Base-by-base conservation (phyloP, 768 basidiomycete genomes). In the Nevesoporus exiguus region DNA sequence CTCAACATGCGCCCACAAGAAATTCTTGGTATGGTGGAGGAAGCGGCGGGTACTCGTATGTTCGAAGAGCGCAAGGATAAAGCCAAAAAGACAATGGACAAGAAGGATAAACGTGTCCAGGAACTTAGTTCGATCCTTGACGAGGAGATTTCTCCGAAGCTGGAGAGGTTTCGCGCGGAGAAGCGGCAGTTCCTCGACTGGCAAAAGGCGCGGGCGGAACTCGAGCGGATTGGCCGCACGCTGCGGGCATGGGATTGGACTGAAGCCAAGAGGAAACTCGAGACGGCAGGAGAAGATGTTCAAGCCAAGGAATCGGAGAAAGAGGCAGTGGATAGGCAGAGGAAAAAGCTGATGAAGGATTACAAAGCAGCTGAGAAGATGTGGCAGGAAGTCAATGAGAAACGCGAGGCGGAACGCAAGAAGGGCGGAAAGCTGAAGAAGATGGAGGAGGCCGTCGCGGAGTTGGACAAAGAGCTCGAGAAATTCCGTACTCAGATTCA, bases 41-140 rank as follows among this genome's bases (percentile, higher is more conserved):
- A 99, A 69, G 97, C 97, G 0, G 93, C 95, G 0, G 97, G 97
- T 7, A 99, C 97, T 27, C 86, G 93, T 25, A 98, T 98, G 97
- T 99, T 98, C 64, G 97, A 99, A 69, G 96, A 98, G 50, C 84
- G 91, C 17, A 99, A 98, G 67, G 94, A 97, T 68, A 97, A 97
- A 70, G 95, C 96, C 7, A 82, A 87, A 66, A 93, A 90, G 72
- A 97, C 92, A 0, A 99, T 99, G 88, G 80, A 80, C 24, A 98
- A 96, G 80, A 98, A 98, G 74, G 93, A 98, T 60, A 98, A 96
- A 73, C 86, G 89, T 56, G 88, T 98, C 14, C 85, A 90, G 53
- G 95, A 98, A 71, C 85, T 97, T 65, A 86, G 81, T 15, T 76
- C 82, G 2, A 76, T 91, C 19, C 81, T 98, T 24, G 71, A 74